phyloP scores from a whole-genome alignment of 1,284 basidiomycete species.

The Coniferiporia sulphurascens region DNA sequence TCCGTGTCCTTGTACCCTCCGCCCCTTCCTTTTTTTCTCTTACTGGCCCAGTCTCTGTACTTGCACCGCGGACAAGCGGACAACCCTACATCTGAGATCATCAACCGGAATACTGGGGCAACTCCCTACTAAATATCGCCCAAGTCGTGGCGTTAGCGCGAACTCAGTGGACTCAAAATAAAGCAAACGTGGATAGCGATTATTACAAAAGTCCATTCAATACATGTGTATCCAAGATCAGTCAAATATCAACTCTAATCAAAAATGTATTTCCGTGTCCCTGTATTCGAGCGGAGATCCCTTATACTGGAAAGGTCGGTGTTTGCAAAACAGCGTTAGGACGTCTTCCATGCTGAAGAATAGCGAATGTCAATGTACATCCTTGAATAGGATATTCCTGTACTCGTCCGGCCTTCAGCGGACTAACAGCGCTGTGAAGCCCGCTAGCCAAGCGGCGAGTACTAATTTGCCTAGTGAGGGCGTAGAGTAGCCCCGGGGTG shows the following conservation, averaged over 20 bases:
- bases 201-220: background rate
- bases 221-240: background rate
- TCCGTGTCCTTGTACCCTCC: too few relatives aligned
- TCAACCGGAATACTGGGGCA: too few relatives aligned
- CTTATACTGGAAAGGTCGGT: background rate
- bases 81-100: too few relatives aligned
- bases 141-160: too few relatives aligned
- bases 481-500: background rate
- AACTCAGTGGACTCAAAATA: too few relatives aligned
- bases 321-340: background rate
- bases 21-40: too few relatives aligned
- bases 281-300: background rate
- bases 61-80: too few relatives aligned
- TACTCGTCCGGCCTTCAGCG: background rate
- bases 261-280: background rate
- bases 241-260: background rate
- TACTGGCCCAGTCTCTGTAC: too few relatives aligned
- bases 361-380: background rate
- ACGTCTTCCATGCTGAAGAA: background rate
- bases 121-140: too few relatives aligned
- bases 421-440: background rate
- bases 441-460: background rate
- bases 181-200: too few relatives aligned
- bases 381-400: background rate
- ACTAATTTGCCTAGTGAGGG: background rate